Evolutionary conservation across 2,329 filamentous ascomycete genomes (phyloP).

Genomic region (Trichoderma sp.): DNA sequence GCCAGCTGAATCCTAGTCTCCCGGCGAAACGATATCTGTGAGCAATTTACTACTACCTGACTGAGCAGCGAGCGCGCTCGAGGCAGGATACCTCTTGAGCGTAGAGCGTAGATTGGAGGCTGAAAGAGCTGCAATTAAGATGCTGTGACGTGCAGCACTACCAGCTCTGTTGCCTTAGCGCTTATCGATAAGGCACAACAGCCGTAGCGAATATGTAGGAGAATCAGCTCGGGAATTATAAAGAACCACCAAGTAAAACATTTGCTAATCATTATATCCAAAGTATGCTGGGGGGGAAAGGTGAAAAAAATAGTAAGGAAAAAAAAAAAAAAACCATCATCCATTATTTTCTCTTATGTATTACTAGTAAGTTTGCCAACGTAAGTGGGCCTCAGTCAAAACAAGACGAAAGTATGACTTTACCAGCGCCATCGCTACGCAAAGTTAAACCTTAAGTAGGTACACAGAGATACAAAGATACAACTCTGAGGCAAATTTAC

Average conservation of each 20-base stretch:
- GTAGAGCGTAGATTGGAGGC: neutral
- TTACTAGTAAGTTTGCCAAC: neutral
- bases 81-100: neutral
- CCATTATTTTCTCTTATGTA: neutral
- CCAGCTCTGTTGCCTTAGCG: neutral
- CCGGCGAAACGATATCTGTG: neutral
- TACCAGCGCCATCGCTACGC: neutral
- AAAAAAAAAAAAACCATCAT: no score
- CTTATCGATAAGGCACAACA: constrained; percentile 16
- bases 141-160: neutral
- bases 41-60: neutral
- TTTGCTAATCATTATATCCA: no score
- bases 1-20: neutral
- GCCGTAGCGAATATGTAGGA: neutral
- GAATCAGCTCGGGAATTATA: neutral
- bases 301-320: no score
- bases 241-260: no score
- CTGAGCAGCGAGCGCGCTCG: constrained; percentile 1
- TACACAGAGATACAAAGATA: neutral
- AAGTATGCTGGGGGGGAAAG: no score
- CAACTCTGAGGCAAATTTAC: neutral
- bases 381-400: neutral
- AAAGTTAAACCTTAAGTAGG: neutral
- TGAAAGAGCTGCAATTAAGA: neutral
- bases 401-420: no score